A percentile compares a stretch with the other conserved stretches of the same genome.
Conservation (phyloP, 2,329 filamentous ascomycete genomes). For the Alternaria novae-zelandiae region DNA sequence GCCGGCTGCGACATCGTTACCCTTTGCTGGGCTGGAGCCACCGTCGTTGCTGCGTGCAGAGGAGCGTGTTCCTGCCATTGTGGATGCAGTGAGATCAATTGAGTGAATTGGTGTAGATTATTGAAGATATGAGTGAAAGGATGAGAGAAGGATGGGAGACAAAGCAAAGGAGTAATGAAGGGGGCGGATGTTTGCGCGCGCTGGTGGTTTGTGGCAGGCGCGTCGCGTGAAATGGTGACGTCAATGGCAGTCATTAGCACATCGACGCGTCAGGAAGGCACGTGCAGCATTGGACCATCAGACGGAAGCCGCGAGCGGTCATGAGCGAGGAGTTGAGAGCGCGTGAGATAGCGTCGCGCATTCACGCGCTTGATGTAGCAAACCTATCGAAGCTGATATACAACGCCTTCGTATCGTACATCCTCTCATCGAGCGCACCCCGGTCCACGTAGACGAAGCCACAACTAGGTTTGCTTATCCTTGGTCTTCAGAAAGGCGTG, state of each 20-base stretch:
- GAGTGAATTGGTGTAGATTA: neutral
- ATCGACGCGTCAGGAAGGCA: constrained; percentile 16
- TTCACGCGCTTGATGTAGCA: neutral
- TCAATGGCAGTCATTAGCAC: constrained; percentile 10
- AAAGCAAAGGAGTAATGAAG: neutral
- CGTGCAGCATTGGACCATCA: constrained; percentile 3
- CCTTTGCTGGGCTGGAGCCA: constrained; percentile 28
- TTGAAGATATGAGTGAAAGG: neutral
- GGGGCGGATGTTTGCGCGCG: neutral
- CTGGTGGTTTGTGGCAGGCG: constrained; percentile 1
- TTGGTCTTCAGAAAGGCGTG: constrained; percentile 32
- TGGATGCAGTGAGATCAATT: constrained; percentile 4
- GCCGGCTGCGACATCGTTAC: constrained; percentile 42
- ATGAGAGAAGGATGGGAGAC: neutral
- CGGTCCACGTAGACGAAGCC: neutral
- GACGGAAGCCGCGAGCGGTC: neutral
- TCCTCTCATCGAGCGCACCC: neutral
- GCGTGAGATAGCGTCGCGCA: neutral
- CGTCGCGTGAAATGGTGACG: constrained; percentile 15
- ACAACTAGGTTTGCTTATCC: neutral
- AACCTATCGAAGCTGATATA: neutral
- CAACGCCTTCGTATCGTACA: neutral
- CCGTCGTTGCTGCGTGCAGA: constrained; percentile 26
- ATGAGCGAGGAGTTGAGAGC: neutral
- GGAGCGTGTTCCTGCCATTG: constrained; percentile 40